These are phyloP conservation scores for Pyricularia sp. DNA, from an alignment of 2,329 filamentous ascomycete species.

Conservation along the genomic window DNA sequence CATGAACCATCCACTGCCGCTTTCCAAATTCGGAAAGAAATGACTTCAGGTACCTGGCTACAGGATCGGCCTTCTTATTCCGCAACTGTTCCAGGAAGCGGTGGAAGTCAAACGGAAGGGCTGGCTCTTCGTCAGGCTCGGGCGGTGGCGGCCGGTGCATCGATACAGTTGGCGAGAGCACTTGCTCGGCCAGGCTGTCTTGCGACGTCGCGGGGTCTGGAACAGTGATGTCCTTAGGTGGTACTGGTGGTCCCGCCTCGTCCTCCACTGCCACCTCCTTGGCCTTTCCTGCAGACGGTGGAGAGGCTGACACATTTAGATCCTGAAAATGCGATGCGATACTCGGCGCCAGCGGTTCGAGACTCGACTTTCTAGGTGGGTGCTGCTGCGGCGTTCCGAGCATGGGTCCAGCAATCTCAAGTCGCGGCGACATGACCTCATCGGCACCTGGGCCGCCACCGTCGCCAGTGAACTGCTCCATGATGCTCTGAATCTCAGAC, in stretches of 20 bases:
- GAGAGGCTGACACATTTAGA: conserved; percentile 26
- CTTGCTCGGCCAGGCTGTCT: conserved; percentile 16
- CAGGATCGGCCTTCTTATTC: conserved; percentile 94
- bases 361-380: conserved; percentile 73
- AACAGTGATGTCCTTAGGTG: conserved; percentile 37
- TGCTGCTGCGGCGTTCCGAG: conserved; percentile 54
- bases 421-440: conserved; percentile 82
- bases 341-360: conserved; percentile 53
- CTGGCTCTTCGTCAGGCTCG: conserved; percentile 65
- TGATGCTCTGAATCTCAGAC: conserved; percentile 90
- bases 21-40: conserved; percentile 93
- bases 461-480: conserved; percentile 82
- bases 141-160: conserved; percentile 55
- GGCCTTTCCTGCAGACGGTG: conserved; percentile 23
- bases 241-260: conserved; percentile 42
- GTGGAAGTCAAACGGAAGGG: conserved; percentile 91
- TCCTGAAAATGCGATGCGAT: conserved; percentile 36
- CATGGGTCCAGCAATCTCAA: conserved; percentile 72
- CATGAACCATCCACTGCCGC: conserved; percentile 98
- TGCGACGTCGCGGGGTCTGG: conserved; percentile 10
- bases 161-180: conserved; percentile 34
- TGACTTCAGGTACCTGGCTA: conserved; percentile 88
- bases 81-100: conserved; percentile 90
- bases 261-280: conserved; percentile 17
- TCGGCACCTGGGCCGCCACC: conserved; percentile 58